A percentile compares a stretch with the other conserved stretches of the same genome.
phyloP scores from a whole-genome alignment of 805 yeast species.

The Candida pseudoglaebosa region DNA sequence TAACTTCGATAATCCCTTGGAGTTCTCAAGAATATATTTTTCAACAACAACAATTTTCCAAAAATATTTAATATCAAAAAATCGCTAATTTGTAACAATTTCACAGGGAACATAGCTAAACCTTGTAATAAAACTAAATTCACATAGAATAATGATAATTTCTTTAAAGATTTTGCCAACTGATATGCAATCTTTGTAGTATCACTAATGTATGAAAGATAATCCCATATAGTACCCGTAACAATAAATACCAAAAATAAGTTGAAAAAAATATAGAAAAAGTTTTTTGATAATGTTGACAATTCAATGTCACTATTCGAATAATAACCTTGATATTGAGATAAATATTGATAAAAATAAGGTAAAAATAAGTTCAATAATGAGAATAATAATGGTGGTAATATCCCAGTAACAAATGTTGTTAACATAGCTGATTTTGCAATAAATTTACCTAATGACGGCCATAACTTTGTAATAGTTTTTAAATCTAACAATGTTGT shows the following conservation, averaged over 20 bases:
- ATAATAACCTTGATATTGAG: conserved; percentile 49
- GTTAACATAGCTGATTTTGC: conserved; percentile 48
- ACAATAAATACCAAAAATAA: conserved; percentile 58
- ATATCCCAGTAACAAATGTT: conserved; percentile 56
- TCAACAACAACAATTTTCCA: conserved; percentile 60
- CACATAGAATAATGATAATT: conserved; percentile 82
- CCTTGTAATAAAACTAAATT: conserved; percentile 81
- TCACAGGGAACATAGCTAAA: conserved; percentile 85
- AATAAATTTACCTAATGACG: conserved; percentile 52
- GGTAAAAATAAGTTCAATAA: conserved; percentile 51
- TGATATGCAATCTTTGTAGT: conserved; percentile 86
- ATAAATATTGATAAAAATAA: conserved; percentile 49
- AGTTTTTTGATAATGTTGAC: conserved; percentile 54
- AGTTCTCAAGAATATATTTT: conserved; percentile 48
- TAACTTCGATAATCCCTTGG: conserved; percentile 76
- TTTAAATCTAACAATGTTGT: conserved; percentile 54
- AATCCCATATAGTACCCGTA: conserved; percentile 60
- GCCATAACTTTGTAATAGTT: conserved; percentile 56
- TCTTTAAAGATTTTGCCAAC: conserved; percentile 75
- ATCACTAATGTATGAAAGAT: conserved; percentile 59
- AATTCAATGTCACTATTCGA: conserved; percentile 59
- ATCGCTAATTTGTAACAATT: conserved; percentile 65
- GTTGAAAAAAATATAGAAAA: conserved; percentile 57
- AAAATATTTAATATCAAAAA: conserved; percentile 50
- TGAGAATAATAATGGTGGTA: conserved; percentile 59